Conservation (phyloP, 2,329 filamentous ascomycete species). For the Cladosporium sp. region DNA sequence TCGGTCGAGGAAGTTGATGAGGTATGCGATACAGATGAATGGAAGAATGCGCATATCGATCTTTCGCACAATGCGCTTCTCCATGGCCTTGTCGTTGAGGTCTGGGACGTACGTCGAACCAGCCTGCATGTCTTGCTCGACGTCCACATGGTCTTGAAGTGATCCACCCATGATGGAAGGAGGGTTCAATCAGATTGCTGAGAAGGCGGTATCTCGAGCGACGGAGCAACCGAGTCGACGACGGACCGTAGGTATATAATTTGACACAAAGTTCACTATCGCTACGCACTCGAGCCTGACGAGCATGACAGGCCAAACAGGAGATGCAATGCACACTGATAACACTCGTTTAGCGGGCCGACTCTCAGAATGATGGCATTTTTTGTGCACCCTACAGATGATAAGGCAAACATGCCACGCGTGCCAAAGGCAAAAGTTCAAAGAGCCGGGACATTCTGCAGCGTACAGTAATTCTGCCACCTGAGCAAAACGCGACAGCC, state of each 20-base stretch:
- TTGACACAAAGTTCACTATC: too few relatives aligned
- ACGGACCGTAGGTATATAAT: too few relatives aligned
- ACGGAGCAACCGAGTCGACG: too few relatives aligned
- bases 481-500: slow-evolving; percentile 6
- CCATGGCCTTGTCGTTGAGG: slow-evolving; percentile 24
- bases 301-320: too few relatives aligned
- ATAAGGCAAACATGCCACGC: too few relatives aligned
- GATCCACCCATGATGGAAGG: neutral
- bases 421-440: too few relatives aligned
- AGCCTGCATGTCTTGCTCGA: neutral
- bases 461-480: slow-evolving; percentile 9
- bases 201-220: neutral
- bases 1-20: slow-evolving; percentile 16
- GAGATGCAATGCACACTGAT: too few relatives aligned
- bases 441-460: too few relatives aligned
- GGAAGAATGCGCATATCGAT: slow-evolving; percentile 62
- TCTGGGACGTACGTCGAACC: slow-evolving; percentile 6
- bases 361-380: too few relatives aligned
- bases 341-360: too few relatives aligned
- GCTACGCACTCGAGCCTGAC: too few relatives aligned
- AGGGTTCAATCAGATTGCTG: neutral
- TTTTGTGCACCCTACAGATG: too few relatives aligned
- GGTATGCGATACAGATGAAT: slow-evolving; percentile 51
- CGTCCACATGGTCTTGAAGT: neutral
- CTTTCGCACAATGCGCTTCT: slow-evolving; percentile 58